Evolutionary conservation across 257 asterid genomes (phyloP), one percentile per base, ranked within the genome.

Genomic region (Solanum pennellii): DNA sequence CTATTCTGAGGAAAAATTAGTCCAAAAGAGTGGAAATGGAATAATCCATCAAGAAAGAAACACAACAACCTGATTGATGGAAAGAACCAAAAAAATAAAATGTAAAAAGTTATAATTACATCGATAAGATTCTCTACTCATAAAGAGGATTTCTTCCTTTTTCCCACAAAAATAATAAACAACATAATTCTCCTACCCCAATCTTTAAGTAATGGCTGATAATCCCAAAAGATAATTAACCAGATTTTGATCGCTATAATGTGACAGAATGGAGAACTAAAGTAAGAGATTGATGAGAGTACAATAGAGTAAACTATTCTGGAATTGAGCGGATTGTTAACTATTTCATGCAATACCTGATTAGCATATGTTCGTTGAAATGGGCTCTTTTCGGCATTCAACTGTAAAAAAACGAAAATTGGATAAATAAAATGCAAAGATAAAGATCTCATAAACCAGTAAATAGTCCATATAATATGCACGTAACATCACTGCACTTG

Each of bases 301-400:
- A 82, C 69, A 82, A 49, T 31, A 31, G 69, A 31, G 44, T 82
- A 44, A 6, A 18, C 45, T 82, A 3, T 14, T 5, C 7, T 27
- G 42, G 84, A 76, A 76, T 41, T 76, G 59, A 76, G 49, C 49
- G 39, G 83, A 14, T 8, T 14, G 14, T 44, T 14, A 77, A 77
- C n/a, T 77, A 44, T 44, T 76, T 47, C 83, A 44, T 44, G 25
- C 20, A 44, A 77, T 93, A 97, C 99, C 99, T 97, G 99, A 88
- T 89, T 89, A 84, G 99, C 99, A 90, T 96, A 97, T 68, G 99
- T 94, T 88, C 99, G 92, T 94, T 97, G 99, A 91, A 97, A 97
- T 4, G 98, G 99, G 83, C 99, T 97, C 92, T 97, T 97, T 72
- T 97, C 99, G 39, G 94, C 95, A 92, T 97, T 97, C 90, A 97